A percentile compares a stretch with the other conserved stretches of the same genome.
Conservation (phyloP, 345 rosid genomes). For the Gossypium sturtianum region DNA sequence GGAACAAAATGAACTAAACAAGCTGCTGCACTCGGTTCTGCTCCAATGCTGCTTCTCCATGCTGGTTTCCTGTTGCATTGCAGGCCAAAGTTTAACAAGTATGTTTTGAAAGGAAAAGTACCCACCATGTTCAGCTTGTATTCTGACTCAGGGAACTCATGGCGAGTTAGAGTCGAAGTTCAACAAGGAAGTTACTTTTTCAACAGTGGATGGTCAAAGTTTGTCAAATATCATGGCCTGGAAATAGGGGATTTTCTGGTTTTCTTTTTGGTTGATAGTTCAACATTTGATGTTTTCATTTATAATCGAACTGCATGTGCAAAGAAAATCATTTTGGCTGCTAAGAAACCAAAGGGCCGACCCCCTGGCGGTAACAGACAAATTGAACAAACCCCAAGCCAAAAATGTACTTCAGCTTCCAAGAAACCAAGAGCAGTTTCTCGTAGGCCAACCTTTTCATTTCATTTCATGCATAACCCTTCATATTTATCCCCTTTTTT, state of each 20-base stretch:
- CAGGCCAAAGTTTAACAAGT: no score
- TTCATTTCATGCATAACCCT: neutral
- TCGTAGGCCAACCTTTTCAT: neutral
- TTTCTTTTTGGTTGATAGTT: neutral
- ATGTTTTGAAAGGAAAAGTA: neutral
- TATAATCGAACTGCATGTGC: neutral
- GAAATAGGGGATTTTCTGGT: neutral
- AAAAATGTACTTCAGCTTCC: neutral
- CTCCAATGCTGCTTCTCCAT: no score
- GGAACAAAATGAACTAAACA: no score
- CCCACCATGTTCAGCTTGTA: neutral
- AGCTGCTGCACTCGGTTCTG: no score
- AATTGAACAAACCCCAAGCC: neutral
- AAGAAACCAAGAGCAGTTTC: neutral
- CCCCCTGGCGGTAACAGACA: neutral
- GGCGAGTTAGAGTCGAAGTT: neutral
- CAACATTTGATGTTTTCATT: neutral
- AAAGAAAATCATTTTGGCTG: neutral
- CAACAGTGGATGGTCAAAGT: slow-evolving; percentile 6
- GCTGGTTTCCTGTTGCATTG: no score
- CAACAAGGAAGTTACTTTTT: neutral
- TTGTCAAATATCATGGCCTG: neutral
- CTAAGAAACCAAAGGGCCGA: neutral
- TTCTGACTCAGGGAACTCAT: neutral
- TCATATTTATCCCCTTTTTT: neutral